Base-by-base conservation (phyloP, 192 early-diverging fungal genomes). In the Backusella circina region DNA sequence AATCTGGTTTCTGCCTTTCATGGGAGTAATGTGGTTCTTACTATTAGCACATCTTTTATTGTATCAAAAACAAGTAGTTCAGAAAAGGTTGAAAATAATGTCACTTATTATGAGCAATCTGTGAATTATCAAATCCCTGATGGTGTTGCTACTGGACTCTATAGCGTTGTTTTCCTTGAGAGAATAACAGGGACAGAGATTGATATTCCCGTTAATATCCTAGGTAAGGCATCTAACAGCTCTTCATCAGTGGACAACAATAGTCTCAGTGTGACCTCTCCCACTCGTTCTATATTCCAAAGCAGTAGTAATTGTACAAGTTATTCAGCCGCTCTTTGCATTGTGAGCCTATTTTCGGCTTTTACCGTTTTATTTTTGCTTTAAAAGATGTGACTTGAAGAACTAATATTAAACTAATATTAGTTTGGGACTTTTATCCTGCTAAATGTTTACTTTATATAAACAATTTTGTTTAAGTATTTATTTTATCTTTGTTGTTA, bases 161-260 rank as follows among this genome's bases (percentile, higher is more conserved):
- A 79, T 51, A 79, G 74, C 23, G 73, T 79, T 26, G 1, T 66
- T 47, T 75, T 75, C 30, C 33, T 26, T 41, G 74, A 75, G 54
- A 7, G 18, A 26, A 44, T 67, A n/a, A 69, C 74, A 26, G 30
- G 36, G 7, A 47, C 74, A 10, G 44, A 75, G 5, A 10, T 75
- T 0, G 28, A 18, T 32, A 32, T 75, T 33, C 74, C 74, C 23
- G 35, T 75, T 23, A 67, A 75, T 26, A 54, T 75, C 28, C 9
- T 54, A 23, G 21, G 51, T 54, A 9, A 23, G 51, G 7, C 21
- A 54, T 10, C 5, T 21, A 54, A 21, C 10, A 23, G n/a, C 2
- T n/a, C 21, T 54, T 26, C 21, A 23, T 54, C 51, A 21, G n/a
- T 23, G 21, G 2, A 18, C 1, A 10, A n/a, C 21, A 26, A 23